These are phyloP conservation scores for Chaetomium strumarium DNA, from an alignment of 2,329 filamentous ascomycete species.

Conservation along the genomic window DNA sequence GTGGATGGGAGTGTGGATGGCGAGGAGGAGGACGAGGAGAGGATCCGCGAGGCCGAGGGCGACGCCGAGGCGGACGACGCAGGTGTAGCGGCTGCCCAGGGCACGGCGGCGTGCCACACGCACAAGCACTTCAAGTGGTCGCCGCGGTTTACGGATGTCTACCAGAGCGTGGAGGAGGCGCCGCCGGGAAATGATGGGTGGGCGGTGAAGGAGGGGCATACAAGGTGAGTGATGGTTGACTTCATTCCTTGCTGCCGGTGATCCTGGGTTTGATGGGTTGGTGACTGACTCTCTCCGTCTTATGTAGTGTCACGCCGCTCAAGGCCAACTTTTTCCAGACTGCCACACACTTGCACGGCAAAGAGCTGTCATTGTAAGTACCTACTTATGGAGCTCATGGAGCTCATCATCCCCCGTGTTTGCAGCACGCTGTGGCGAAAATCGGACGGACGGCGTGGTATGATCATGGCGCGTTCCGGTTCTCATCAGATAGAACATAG, in stretches of 20 bases:
- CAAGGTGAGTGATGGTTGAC: slow-evolving; percentile 53
- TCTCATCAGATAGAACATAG: slow-evolving; percentile 25
- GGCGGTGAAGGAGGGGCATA: slow-evolving; percentile 81
- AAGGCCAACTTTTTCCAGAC: slow-evolving; percentile 90
- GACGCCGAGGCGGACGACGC: slow-evolving; percentile 15
- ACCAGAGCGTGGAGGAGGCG: slow-evolving; percentile 75
- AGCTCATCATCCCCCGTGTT: slow-evolving; percentile 24
- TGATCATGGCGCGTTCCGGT: slow-evolving; percentile 3
- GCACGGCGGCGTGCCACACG: slow-evolving; percentile 44
- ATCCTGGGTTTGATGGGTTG: not conserved
- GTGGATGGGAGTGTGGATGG: slow-evolving; percentile 62
- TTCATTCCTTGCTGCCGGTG: not conserved
- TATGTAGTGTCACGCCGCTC: slow-evolving; percentile 72
- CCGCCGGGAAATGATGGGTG: slow-evolving; percentile 85
- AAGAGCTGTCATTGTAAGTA: slow-evolving; percentile 81
- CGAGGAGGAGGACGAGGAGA: slow-evolving; percentile 64
- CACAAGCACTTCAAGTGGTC: slow-evolving; percentile 96
- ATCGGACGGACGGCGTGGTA: slow-evolving; percentile 13
- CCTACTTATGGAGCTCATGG: too few relatives aligned
- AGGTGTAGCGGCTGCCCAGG: slow-evolving; percentile 32
- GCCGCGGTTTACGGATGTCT: slow-evolving; percentile 80
- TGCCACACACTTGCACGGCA: slow-evolving; percentile 53
- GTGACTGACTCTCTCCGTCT: slow-evolving; percentile 5
- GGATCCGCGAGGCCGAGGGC: slow-evolving; percentile 61
- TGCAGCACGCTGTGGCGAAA: slow-evolving; percentile 3